phyloP scores from a whole-genome alignment of 75 land plant genomes.

The Adiantum capillusveneris region DNA sequence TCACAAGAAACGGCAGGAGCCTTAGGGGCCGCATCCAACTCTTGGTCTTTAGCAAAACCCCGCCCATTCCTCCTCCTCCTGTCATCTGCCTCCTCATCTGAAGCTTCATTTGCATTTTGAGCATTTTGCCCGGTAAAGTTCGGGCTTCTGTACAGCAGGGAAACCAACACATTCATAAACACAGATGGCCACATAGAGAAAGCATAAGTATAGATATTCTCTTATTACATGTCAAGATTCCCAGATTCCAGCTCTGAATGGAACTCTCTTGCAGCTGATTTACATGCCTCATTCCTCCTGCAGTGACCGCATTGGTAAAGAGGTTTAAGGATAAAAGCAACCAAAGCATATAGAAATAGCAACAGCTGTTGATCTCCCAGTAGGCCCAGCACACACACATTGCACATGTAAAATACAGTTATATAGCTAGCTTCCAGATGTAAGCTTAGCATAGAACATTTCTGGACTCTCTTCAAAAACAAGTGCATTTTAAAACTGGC shows the following conservation, averaged over 20 bases:
- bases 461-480: no score
- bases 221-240: constrained; percentile 67
- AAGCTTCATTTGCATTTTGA: constrained; percentile 53
- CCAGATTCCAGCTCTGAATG: constrained; percentile 77
- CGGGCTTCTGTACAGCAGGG: constrained; percentile 56
- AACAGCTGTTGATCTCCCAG: no score
- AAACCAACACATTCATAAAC: no score
- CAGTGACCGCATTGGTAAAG: background rate
- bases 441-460: no score
- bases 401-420: no score
- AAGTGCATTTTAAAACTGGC: no score
- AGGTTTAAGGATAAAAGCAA: background rate
- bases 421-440: no score
- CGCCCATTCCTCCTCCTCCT: constrained; percentile 68
- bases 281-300: constrained; percentile 92
- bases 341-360: constrained; percentile 2
- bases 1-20: constrained; percentile 74
- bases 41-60: constrained; percentile 58
- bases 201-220: background rate
- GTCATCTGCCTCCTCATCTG: constrained; percentile 65
- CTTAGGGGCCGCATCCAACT: constrained; percentile 62
- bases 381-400: no score
- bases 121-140: constrained; percentile 31
- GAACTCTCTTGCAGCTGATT: constrained; percentile 79
- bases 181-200: background rate